Conservation (phyloP, 495 filamentous ascomycete genomes). For the Usnea hakonensis region DNA sequence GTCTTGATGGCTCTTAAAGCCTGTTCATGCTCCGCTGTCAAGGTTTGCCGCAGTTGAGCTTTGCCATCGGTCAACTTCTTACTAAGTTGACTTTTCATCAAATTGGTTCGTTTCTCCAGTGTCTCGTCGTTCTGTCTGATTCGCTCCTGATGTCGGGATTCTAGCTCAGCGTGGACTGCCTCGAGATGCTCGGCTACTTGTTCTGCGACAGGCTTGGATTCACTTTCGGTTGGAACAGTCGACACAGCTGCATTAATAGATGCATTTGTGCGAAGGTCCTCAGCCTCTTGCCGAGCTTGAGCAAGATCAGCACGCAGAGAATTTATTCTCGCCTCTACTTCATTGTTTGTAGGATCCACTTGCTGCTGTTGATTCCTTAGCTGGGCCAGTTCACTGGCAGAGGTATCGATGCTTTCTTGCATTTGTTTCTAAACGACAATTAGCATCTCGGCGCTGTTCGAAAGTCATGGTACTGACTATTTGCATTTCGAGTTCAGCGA, state of each 20-base stretch:
- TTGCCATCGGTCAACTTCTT: conserved; percentile 59
- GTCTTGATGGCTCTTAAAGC: conserved; percentile 31
- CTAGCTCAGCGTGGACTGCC: conserved; percentile 30
- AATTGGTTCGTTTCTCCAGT: conserved; percentile 58
- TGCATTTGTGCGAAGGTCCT: conserved; percentile 30
- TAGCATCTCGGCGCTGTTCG: background rate
- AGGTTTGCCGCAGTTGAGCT: conserved; percentile 39
- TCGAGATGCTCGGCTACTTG: conserved; percentile 33
- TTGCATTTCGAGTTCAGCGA: conserved; percentile 35
- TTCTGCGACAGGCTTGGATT: conserved; percentile 27
- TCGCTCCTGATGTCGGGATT: conserved; percentile 39
- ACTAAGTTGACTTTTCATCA: conserved; percentile 63
- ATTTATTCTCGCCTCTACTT: conserved; percentile 27
- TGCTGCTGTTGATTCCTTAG: conserved; percentile 11
- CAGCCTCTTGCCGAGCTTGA: conserved; percentile 37
- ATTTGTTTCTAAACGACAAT: conserved; percentile 23
- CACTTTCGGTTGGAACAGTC: conserved; percentile 21
- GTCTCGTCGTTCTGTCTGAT: conserved; percentile 53
- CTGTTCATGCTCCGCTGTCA: conserved; percentile 40
- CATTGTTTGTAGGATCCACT: conserved; percentile 5
- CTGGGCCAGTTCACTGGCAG: conserved; percentile 18
- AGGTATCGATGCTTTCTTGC: conserved; percentile 24
- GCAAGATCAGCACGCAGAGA: conserved; percentile 37
- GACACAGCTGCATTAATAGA: conserved; percentile 22
- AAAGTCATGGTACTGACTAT: conserved; percentile 9